These are phyloP conservation scores for Trichomonas gallinae DNA, from an alignment of 208 protist species.

Conservation along the genomic window DNA sequence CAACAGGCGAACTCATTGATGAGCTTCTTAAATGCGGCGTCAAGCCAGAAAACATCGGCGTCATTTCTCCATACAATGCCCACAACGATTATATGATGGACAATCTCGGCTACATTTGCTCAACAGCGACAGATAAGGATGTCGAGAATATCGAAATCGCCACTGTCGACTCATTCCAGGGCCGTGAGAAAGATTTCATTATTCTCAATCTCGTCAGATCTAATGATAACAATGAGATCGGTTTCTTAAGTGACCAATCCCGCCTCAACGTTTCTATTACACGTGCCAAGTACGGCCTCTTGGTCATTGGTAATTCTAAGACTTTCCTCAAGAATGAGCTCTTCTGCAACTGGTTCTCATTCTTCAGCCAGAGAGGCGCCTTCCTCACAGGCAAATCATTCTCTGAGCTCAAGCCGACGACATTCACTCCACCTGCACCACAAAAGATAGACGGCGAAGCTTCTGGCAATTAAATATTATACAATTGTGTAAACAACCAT, in stretches of 20 bases:
- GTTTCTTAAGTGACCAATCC: neutral
- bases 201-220: neutral
- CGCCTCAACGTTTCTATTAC: neutral
- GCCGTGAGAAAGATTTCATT: neutral
- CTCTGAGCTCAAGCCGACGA: no score
- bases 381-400: neutral
- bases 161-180: conserved; percentile 20
- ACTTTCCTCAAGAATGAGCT: neutral
- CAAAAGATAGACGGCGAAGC: no score
- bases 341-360: neutral
- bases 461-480: no score
- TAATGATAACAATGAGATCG: neutral
- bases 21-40: neutral
- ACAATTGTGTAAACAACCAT: no score
- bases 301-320: neutral
- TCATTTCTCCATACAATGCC: neutral
- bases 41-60: neutral
- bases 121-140: neutral
- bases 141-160: neutral
- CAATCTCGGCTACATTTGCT: neutral
- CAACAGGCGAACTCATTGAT: neutral
- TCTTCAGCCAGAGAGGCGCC: neutral
- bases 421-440: no score
- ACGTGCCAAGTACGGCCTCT: neutral
- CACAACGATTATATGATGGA: neutral